Evolutionary conservation across 306 rosid genomes (phyloP).

Genomic region (Acacia crassicarpa): DNA sequence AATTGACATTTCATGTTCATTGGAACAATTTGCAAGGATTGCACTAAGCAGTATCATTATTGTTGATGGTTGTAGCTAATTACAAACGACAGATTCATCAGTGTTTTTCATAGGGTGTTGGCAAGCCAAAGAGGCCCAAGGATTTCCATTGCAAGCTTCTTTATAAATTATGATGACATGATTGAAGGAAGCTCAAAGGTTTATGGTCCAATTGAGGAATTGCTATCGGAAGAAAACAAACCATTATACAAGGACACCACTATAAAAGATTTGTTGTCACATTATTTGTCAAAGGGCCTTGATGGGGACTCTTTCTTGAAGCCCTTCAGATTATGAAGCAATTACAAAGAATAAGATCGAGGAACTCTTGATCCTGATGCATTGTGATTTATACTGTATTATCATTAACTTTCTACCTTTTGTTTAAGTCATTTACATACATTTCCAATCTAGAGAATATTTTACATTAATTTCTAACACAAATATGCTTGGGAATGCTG

Average conservation of each 20-base stretch:
- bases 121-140: conserved; percentile 36
- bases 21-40: neutral
- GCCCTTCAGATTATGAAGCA: neutral
- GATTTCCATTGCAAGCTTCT: conserved; percentile 42
- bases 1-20: neutral
- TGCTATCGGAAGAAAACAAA: conserved; percentile 47
- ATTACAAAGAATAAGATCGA: too few relatives aligned
- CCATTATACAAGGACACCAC: conserved; percentile 35
- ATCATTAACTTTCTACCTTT: neutral
- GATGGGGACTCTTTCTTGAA: neutral
- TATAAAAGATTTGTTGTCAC: neutral
- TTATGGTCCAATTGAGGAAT: conserved; percentile 59
- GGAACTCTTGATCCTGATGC: neutral
- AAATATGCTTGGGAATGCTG: neutral
- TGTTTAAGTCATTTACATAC: neutral
- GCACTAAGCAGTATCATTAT: neutral
- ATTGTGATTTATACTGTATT: neutral
- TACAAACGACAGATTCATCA: conserved; percentile 34
- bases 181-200: conserved; percentile 7
- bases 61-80: conserved; percentile 35
- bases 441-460: neutral
- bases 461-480: neutral
- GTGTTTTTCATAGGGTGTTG: conserved; percentile 40
- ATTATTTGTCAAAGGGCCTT: conserved; percentile 1
- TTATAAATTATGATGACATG: conserved; percentile 22